Base-by-base conservation (phyloP, 2,329 filamentous ascomycete genomes). In the Fusarium praegraminearum region DNA sequence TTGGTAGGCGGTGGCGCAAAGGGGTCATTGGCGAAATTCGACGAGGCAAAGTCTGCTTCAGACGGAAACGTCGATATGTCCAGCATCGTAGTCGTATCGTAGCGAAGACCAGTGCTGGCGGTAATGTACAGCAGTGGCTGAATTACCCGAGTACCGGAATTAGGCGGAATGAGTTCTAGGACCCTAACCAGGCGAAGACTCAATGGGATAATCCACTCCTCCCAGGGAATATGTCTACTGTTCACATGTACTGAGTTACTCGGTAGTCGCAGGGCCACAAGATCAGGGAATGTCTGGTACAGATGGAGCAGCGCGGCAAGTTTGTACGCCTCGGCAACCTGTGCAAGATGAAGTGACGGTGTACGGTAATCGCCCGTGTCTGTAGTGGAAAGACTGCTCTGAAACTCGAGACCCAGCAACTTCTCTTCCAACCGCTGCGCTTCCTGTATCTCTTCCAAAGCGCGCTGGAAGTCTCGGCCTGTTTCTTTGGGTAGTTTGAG, bases 291-390 rank as follows among this genome's bases (percentile, higher is more conserved):
- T 0, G 80, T 81, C 62, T 81, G 77, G 69, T 82, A 82, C 0
- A 82, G 76, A 28, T 82, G 80, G 2, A 82, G 65, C 6, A 82
- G 56, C 0, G 80, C 78, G 1, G 78, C 76, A 7, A 82, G 69
- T 28, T 80, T 77, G 41, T 81, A 82, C 0, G 79, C 80, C 57
- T 82, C 80, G n/a, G 80, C 80, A 2, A 80, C 76, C 10, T 74
- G 68, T 2, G 75, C 73, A 1, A 82, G 77, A 45, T 82, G 79
- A 3, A 72, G 57, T 2, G 68, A 64, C 0, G 76, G 79, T 1
- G 73, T 75, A 5, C 61, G 60, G 20, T 72, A 56, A 49, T 81
- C 78, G 1, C 78, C 80, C 0, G 78, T 80, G 9, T 76, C 77
- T 7, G 73, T 62, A 4, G 63, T 44, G 16, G 57, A 36, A 22